phyloP scores from a whole-genome alignment of 1,284 basidiomycete species.

The Hymenochaete sp. region DNA sequence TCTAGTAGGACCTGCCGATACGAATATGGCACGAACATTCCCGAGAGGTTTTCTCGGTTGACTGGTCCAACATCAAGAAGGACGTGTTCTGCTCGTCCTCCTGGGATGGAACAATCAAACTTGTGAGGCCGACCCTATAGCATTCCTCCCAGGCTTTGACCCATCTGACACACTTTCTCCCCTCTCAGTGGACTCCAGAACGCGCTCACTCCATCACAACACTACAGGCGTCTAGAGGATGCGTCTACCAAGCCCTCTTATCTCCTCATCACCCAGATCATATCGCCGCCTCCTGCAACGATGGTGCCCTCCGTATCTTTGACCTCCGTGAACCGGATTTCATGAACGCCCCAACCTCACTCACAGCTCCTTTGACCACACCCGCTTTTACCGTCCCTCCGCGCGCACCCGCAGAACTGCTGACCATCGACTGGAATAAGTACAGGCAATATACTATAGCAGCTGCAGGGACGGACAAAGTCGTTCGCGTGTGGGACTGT shows the following conservation, averaged over 20 bases:
- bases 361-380: slow-evolving; percentile 17
- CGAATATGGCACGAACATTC: slow-evolving; percentile 91
- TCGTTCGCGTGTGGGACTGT: slow-evolving; percentile 78
- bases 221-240: slow-evolving; percentile 73
- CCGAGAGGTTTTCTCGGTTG: slow-evolving; percentile 88
- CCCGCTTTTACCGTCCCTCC: slow-evolving; percentile 16
- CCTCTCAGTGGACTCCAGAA: slow-evolving; percentile 76
- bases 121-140: slow-evolving; percentile 45
- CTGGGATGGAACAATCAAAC: slow-evolving; percentile 89
- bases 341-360: slow-evolving; percentile 17
- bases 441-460: slow-evolving; percentile 75
- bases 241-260: slow-evolving; percentile 85
- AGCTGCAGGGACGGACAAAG: slow-evolving; percentile 74
- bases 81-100: slow-evolving; percentile 81
- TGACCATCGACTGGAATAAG: slow-evolving; percentile 90
- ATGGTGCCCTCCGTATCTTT: slow-evolving; percentile 76
- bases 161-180: not conserved
- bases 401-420: slow-evolving; percentile 49
- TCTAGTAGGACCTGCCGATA: slow-evolving; percentile 74
- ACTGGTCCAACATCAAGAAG: slow-evolving; percentile 96
- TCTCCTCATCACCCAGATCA: slow-evolving; percentile 84
- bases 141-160: not conserved
- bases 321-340: slow-evolving; percentile 60
- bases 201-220: slow-evolving; percentile 70
- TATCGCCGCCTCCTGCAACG: slow-evolving; percentile 77